Evolutionary conservation across 2,329 filamentous ascomycete genomes (phyloP), one percentile per base, ranked within the genome.

Genomic region (Neonectria coccinea): DNA sequence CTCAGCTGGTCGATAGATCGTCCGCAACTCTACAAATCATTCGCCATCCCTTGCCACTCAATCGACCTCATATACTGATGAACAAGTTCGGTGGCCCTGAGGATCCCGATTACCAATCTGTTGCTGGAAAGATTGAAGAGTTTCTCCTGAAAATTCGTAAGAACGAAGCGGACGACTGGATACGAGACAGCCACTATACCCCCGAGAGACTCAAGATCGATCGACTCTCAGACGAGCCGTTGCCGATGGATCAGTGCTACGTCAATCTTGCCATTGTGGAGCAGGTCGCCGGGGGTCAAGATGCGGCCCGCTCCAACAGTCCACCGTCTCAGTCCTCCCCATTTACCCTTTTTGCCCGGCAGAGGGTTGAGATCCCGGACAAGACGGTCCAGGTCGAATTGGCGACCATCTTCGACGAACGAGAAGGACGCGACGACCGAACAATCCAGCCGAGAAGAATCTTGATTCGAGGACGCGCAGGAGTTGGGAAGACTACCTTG

Each of bases 401-500:
- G 53, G 20, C 65, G 20, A 54, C 31, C 27, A 57, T 80, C 12
- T 80, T 80, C 47, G 52, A 75, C 41, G 4, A 67, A 56, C 67
- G 75, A 20, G 64, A 69, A 64, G 27, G 29, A 44, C 44, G 16
- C 27, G 51, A 73, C 29, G 69, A 66, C 33, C 11, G 9, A 1
- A 36, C 11, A 11, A 66, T 63, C 5, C 12, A 39, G n/a, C 75
- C 77, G 41, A 73, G 72, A 65, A 68, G 77, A 48, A 76, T 81
- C 20, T 60, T 80, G 47, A 80, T 81, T 51, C 71, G 73, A 31
- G 79, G 78, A 41, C 73, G 72, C 9, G 77, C 79, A 0, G 79
- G 80, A 47, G 74, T 80, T 1, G 79, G 79, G 3, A 82, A 81
- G 71, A 79, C 78, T 6, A 81, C 80, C 1, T 63, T 81, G 16